A percentile compares a stretch with the other conserved stretches of the same genome.
These are phyloP conservation scores for Saccharomyces hybrid DNA, from an alignment of 1,139 yeast species.

Conservation along the genomic window DNA sequence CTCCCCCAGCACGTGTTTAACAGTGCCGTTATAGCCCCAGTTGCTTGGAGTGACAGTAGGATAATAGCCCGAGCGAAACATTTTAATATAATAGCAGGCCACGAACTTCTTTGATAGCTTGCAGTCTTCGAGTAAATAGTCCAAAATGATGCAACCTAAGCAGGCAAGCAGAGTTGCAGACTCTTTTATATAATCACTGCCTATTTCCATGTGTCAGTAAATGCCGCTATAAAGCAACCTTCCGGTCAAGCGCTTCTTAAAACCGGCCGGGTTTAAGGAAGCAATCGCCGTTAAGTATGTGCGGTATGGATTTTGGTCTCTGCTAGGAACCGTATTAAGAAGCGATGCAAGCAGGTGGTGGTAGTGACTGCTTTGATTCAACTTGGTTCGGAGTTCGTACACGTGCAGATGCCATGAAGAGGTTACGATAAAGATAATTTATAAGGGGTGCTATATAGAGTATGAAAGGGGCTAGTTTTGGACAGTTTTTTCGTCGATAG, in stretches of 20 bases:
- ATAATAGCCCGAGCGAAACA: neutral
- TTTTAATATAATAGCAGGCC: neutral
- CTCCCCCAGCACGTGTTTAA: slow-evolving; percentile 26
- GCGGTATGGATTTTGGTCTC: neutral
- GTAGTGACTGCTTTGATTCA: neutral
- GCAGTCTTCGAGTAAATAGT: neutral
- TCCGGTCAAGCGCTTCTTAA: neutral
- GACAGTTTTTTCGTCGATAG: slow-evolving; percentile 11
- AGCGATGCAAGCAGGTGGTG: neutral
- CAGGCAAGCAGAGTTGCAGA: neutral
- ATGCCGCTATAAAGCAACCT: neutral
- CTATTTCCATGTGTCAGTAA: neutral
- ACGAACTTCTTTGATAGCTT: neutral
- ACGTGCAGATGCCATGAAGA: neutral
- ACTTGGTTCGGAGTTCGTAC: neutral
- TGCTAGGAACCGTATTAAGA: neutral
- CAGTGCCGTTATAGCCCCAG: slow-evolving; percentile 36
- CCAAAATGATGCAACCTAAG: neutral
- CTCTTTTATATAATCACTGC: neutral
- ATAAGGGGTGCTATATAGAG: neutral
- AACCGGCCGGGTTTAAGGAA: neutral
- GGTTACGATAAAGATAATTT: neutral
- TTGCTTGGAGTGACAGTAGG: slow-evolving; percentile 22
- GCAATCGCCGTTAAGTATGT: neutral
- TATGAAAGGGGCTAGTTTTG: neutral